phyloP scores from a whole-genome alignment of 2,329 filamentous ascomycete genomes.

The Paraphaeosphaeria minitans region DNA sequence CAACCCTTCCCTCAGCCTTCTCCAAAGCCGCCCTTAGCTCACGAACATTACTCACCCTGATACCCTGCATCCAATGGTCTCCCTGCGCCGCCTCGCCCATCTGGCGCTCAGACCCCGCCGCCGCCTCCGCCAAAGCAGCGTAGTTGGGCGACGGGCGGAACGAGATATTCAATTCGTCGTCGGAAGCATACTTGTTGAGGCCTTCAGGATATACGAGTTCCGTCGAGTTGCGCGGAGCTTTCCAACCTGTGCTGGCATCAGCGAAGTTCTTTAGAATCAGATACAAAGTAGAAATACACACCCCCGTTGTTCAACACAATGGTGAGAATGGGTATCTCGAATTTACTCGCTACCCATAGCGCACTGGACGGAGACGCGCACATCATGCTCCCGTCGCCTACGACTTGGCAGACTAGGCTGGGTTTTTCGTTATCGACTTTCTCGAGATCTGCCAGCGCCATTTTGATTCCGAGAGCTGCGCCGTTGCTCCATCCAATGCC shows the following conservation, averaged over 20 bases:
- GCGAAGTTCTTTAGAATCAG: not conserved
- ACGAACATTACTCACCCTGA: slow-evolving; percentile 4
- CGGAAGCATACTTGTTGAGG: slow-evolving; percentile 59
- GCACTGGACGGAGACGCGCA: slow-evolving; percentile 62
- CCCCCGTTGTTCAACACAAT: slow-evolving; percentile 64
- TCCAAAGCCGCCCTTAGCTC: not conserved
- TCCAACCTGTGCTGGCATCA: slow-evolving; percentile 55
- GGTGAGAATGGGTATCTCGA: slow-evolving; percentile 60
- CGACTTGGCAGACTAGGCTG: slow-evolving; percentile 57
- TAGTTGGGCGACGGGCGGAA: slow-evolving; percentile 65
- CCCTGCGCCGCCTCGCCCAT: not conserved
- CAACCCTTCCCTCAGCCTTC: not conserved
- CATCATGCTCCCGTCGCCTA: slow-evolving; percentile 63
- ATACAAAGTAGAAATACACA: slow-evolving; percentile 20
- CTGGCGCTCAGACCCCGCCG: slow-evolving; percentile 48
- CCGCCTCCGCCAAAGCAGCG: slow-evolving; percentile 65
- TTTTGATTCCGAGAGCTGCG: slow-evolving; percentile 57
- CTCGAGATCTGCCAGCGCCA: slow-evolving; percentile 49
- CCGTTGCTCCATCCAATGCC: slow-evolving; percentile 62
- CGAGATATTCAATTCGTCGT: slow-evolving; percentile 67
- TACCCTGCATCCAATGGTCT: slow-evolving; percentile 13
- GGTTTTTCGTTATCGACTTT: slow-evolving; percentile 1
- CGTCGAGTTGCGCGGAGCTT: slow-evolving; percentile 63
- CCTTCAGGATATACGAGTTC: slow-evolving; percentile 65
- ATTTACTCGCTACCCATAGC: slow-evolving; percentile 62